A percentile compares a stretch with the other conserved stretches of the same genome.
These are phyloP conservation scores for Hydrangea macrophylla DNA, from an alignment of 148 eudicot species.

Conservation along the genomic window DNA sequence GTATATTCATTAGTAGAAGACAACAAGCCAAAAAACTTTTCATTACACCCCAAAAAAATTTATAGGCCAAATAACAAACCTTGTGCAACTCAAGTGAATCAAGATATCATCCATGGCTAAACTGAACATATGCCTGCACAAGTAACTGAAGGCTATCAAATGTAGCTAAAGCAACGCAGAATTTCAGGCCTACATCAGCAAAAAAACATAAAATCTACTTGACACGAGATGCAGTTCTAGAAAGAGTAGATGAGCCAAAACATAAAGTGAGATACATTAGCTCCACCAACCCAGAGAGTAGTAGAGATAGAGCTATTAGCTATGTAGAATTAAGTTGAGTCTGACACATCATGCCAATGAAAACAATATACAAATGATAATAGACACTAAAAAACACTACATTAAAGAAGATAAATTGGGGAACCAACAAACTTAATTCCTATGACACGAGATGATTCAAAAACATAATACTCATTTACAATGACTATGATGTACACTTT, in stretches of 20 bases:
- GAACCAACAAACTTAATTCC: neutral
- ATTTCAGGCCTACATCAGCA: neutral
- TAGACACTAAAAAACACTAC: no score
- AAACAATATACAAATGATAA: no score
- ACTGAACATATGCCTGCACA: conserved; percentile 89
- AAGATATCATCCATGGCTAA: conserved; percentile 72
- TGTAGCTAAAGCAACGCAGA: neutral
- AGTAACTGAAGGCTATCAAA: conserved; percentile 10
- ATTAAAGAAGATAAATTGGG: no score
- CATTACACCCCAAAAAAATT: conserved; percentile 2
- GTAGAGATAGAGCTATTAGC: conserved; percentile 11
- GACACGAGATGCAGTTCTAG: no score
- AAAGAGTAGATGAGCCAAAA: no score
- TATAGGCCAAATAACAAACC: conserved; percentile 39
- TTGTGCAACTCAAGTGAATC: conserved; percentile 89
- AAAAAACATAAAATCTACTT: neutral
- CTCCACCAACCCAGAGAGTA: no score
- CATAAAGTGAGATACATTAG: no score
- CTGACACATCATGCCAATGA: no score
- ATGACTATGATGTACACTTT: neutral
- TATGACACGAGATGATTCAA: neutral
- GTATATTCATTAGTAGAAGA: no score
- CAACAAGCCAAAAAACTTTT: no score
- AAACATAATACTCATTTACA: neutral
- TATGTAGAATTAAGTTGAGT: no score